A percentile compares a stretch with the other conserved stretches of the same genome.
Evolutionary conservation across 2,329 filamentous ascomycete species (phyloP).

Genomic region (Botrytis aclada): DNA sequence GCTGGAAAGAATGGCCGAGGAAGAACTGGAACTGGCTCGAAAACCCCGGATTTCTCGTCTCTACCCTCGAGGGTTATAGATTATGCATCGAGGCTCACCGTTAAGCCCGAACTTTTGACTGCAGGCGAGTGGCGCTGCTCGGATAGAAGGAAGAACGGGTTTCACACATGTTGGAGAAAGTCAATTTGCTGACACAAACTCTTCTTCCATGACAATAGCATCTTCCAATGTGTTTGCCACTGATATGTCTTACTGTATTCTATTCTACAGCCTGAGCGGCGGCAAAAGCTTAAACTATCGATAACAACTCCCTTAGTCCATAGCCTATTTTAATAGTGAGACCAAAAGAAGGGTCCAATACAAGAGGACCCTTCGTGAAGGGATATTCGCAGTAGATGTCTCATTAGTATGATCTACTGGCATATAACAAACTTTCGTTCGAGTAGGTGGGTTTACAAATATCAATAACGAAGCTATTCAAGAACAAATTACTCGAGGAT

Average conservation of each 20-base stretch:
- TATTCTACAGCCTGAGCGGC: not conserved
- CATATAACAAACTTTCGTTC: not conserved
- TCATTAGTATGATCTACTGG: conserved; percentile 14
- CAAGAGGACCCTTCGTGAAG: not conserved
- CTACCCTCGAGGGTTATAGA: conserved; percentile 16
- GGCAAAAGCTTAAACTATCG: conserved; percentile 11
- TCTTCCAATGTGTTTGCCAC: conserved; percentile 11
- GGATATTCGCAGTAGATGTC: conserved; percentile 10
- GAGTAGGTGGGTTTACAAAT: not conserved
- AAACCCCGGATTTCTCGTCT: conserved; percentile 17
- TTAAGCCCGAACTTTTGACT: conserved; percentile 1
- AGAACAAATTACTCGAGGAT: conserved; percentile 12
- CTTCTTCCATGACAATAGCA: not conserved
- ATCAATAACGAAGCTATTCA: conserved; percentile 14
- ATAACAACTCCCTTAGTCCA: conserved; percentile 1
- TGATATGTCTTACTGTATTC: conserved; percentile 10
- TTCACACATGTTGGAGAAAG: not conserved
- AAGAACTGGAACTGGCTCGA: conserved; percentile 6
- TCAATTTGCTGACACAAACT: not conserved
- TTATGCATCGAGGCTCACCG: conserved; percentile 13
- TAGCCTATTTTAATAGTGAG: not conserved
- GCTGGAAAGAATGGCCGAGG: conserved; percentile 1
- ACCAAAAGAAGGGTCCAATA: conserved; percentile 2
- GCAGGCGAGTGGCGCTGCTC: not conserved
- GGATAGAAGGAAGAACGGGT: conserved; percentile 1